Evolutionary conservation across 2,329 filamentous ascomycete species (phyloP).

Genomic region (Penicillium sp.): DNA sequence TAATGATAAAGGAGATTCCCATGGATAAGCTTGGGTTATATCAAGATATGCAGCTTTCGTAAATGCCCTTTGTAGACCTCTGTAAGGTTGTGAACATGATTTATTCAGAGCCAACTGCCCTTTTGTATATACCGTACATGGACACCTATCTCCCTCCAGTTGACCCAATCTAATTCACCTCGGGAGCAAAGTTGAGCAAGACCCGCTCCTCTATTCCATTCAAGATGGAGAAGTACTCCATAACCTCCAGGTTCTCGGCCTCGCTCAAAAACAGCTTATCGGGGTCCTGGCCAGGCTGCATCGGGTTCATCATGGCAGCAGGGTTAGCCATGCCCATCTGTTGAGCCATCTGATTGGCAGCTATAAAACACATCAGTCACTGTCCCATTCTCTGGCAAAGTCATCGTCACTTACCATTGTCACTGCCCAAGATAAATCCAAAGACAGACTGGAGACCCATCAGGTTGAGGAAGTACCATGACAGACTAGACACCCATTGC

Average conservation of each 20-base stretch:
- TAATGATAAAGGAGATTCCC: background rate
- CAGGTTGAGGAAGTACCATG: slow-evolving; percentile 97
- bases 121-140: slow-evolving; percentile 2
- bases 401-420: slow-evolving; percentile 71
- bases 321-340: slow-evolving; percentile 76
- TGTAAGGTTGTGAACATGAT: background rate
- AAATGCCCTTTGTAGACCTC: background rate
- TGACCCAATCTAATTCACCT: slow-evolving; percentile 7
- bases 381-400: background rate
- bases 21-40: background rate
- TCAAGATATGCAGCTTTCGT: background rate
- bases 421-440: slow-evolving; percentile 91
- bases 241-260: slow-evolving; percentile 91
- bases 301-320: slow-evolving; percentile 67
- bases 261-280: slow-evolving; percentile 93
- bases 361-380: slow-evolving; percentile 47
- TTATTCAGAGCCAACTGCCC: slow-evolving; percentile 2
- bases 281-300: slow-evolving; percentile 88
- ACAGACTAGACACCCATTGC: slow-evolving; percentile 96
- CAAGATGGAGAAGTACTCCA: slow-evolving; percentile 89
- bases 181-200: slow-evolving; percentile 52
- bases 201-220: slow-evolving; percentile 85
- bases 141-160: background rate
- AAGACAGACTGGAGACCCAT: slow-evolving; percentile 97
- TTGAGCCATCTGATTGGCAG: slow-evolving; percentile 86